Conservation (phyloP, 2,329 filamentous ascomycete genomes). For the Trichoderma sp. region DNA sequence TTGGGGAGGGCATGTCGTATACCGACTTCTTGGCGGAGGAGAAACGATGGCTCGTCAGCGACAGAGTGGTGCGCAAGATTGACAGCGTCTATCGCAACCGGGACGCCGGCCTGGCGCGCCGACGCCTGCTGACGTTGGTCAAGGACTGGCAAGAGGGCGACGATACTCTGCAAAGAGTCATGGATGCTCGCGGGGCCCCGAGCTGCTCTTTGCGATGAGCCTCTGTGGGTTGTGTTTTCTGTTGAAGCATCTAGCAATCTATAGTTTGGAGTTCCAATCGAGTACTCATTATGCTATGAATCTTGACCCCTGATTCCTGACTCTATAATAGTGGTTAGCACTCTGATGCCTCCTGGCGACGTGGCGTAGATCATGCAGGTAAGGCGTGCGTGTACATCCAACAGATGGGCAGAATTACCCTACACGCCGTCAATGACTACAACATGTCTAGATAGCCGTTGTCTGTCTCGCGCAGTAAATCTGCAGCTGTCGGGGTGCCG, state of each 20-base stretch:
- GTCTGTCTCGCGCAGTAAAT: too few relatives aligned
- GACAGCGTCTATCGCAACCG: constrained; percentile 50
- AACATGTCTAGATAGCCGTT: neutral
- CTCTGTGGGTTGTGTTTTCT: neutral
- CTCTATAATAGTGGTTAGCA: too few relatives aligned
- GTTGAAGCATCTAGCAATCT: too few relatives aligned
- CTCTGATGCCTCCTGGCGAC: neutral
- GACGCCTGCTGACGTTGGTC: constrained; percentile 41
- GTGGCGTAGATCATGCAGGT: neutral
- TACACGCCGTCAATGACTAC: neutral
- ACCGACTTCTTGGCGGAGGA: constrained; percentile 41
- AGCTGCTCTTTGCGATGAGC: neutral
- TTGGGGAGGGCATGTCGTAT: constrained; percentile 40
- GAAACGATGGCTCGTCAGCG: constrained; percentile 46
- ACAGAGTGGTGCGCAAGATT: constrained; percentile 48
- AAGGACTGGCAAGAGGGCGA: constrained; percentile 48
- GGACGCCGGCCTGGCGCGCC: constrained; percentile 44
- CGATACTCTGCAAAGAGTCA: constrained; percentile 43
- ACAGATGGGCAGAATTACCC: neutral
- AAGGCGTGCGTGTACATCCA: neutral
- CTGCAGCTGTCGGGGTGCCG: neutral
- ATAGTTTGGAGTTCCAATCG: too few relatives aligned
- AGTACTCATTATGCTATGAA: too few relatives aligned
- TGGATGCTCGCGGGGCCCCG: constrained; percentile 33
- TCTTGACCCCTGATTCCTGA: too few relatives aligned